A percentile compares a stretch with the other conserved stretches of the same genome.
These are phyloP conservation scores for Hypoxylon sp. DNA, from an alignment of 2,329 filamentous ascomycete species.

Conservation along the genomic window DNA sequence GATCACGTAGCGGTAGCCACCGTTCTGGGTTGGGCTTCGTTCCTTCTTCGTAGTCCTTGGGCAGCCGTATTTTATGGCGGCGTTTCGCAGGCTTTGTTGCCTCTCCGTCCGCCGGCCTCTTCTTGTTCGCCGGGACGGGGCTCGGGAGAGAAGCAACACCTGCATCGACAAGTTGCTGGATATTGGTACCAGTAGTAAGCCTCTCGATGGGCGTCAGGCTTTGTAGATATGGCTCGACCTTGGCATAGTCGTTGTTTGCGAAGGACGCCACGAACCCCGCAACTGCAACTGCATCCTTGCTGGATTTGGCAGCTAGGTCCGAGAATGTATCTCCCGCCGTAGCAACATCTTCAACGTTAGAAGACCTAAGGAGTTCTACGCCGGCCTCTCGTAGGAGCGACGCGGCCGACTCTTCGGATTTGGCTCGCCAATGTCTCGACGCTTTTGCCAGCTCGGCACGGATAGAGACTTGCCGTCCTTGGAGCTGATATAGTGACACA, in stretches of 20 bases:
- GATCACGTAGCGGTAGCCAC: conserved; percentile 91
- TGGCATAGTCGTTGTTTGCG: conserved; percentile 69
- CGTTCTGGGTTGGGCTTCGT: conserved; percentile 90
- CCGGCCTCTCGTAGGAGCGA: conserved; percentile 84
- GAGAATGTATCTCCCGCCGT: conserved; percentile 84
- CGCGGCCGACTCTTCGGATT: conserved; percentile 63
- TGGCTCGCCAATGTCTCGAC: conserved; percentile 81
- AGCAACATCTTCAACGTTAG: conserved; percentile 73
- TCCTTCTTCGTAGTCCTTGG: conserved; percentile 79
- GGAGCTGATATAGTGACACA: conserved; percentile 80
- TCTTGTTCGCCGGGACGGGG: conserved; percentile 58
- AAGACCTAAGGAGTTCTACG: conserved; percentile 82
- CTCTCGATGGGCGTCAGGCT: conserved; percentile 71
- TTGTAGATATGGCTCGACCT: conserved; percentile 65
- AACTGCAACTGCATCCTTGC: conserved; percentile 75
- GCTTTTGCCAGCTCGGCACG: conserved; percentile 82
- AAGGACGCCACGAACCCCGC: conserved; percentile 90
- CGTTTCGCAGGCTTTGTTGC: conserved; percentile 61
- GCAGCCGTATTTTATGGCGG: conserved; percentile 68
- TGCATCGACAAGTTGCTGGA: conserved; percentile 70
- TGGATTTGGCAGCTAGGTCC: conserved; percentile 73
- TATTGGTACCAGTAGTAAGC: conserved; percentile 71
- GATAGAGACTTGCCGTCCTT: conserved; percentile 78
- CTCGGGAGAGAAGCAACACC: conserved; percentile 69
- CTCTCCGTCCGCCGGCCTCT: conserved; percentile 59